Evolutionary conservation across 768 basidiomycete genomes (phyloP).

Genomic region (Austroboletus festivus): DNA sequence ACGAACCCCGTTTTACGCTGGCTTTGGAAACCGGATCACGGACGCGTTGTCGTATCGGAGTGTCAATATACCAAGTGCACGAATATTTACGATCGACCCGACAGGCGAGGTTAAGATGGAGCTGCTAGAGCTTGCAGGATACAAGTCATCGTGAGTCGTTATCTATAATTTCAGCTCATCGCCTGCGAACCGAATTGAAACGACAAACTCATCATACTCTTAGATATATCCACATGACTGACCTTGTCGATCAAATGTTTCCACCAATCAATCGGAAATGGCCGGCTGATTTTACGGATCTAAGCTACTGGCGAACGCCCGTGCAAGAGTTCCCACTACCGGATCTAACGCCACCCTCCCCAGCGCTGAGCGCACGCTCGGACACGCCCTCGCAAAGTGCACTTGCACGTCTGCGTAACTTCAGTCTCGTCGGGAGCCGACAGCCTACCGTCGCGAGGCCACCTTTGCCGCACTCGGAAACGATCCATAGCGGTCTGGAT

Average conservation of each 20-base stretch:
- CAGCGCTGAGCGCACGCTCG: constrained; percentile 90
- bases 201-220: background rate
- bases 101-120: constrained; percentile 96
- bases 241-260: constrained; percentile 99
- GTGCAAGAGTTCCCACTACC: constrained; percentile 78
- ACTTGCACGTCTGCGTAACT: constrained; percentile 70
- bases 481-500: background rate
- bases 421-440: constrained; percentile 64
- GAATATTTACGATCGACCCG: constrained; percentile 97
- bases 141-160: constrained; percentile 85
- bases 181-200: background rate
- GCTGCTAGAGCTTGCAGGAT: constrained; percentile 91
- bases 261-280: constrained; percentile 90
- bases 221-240: constrained; percentile 98
- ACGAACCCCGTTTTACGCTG: constrained; percentile 88
- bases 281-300: constrained; percentile 90
- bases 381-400: constrained; percentile 77
- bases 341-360: constrained; percentile 82
- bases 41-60: constrained; percentile 97
- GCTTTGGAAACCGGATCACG: constrained; percentile 97
- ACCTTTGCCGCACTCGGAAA: constrained; percentile 28
- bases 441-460: constrained; percentile 30
- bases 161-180: background rate
- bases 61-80: constrained; percentile 88
- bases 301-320: constrained; percentile 92